Evolutionary conservation across 1,284 basidiomycete genomes (phyloP), one percentile per base, ranked within the genome.

Genomic region (Fomitopsis betulina): DNA sequence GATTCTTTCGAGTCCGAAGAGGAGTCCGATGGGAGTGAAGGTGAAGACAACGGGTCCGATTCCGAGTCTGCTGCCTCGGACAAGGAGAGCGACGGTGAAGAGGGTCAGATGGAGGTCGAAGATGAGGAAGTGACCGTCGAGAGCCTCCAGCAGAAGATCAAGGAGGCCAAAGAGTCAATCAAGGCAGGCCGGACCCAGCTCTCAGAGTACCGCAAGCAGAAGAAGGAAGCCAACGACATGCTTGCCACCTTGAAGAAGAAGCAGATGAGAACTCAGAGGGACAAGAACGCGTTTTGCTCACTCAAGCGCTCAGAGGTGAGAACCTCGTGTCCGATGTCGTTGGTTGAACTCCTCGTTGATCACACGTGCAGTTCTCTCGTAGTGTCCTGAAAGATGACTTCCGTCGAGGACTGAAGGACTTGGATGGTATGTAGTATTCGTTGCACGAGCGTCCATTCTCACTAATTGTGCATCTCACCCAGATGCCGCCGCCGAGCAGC

Each of bases 281-380:
- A 81, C 58, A 85, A 85, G 73, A 86, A 86, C 62, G 80, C 77
- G 0, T 84, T 83, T 64, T 86, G 84, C 64, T 81, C 83, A 0
- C 60, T 78, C 54, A 83, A 80, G 66, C 76, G 84, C 5, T 83
- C 81, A 6, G 81, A 84, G 72, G 82, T 82, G 56, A 55, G 70
- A 66, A 4, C 39, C 60, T 50, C 35, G 32, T 50, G 54, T 21
- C 13, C 7, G n/a, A 12, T 30, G 15, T 23, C 39, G 13, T 15
- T 30, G 45, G 13, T 15, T 30, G 45, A 42, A 32, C 27, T 25
- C 39, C 7, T 5, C 32, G 10, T 19, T 50, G 19, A 50, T 25
- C 51, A 40, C 45, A 53, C 42, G 38, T 17, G 1, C 53, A 85
- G 82, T 84, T 77, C 63, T 85, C 83, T 37, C 74, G 75, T 19